Percentiles rank a stretch among this genome's conserved stretches.
Evolutionary conservation across 176 grass and related monocot genomes (phyloP).

Genomic region (Oryza rufipogon): DNA sequence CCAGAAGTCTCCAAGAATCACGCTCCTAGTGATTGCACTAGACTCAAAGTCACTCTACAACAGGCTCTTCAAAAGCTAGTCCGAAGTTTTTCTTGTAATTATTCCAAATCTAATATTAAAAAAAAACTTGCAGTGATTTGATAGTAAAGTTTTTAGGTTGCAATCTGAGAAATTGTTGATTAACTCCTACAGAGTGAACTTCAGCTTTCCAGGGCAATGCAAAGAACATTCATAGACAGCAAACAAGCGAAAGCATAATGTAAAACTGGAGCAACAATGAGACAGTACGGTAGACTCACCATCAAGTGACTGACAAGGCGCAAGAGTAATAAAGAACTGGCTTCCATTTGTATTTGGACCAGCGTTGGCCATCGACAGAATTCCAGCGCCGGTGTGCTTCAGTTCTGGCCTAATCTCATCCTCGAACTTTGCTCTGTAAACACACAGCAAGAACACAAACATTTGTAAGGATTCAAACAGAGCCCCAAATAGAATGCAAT

Average conservation of each 20-base stretch:
- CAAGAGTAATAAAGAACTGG: conserved; percentile 95
- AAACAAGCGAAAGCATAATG: background rate
- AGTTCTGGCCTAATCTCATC: conserved; percentile 86
- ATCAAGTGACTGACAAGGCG: conserved; percentile 94
- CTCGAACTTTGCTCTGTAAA: conserved; percentile 81
- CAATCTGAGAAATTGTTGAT: background rate
- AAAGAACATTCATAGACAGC: background rate
- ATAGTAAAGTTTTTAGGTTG: conserved; percentile 15
- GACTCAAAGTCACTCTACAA: background rate
- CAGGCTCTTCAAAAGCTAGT: background rate
- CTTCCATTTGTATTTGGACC: conserved; percentile 96
- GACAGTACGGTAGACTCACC: conserved; percentile 54
- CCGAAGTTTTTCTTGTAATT: background rate
- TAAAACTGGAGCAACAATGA: background rate
- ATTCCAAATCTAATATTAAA: background rate
- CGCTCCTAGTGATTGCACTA: background rate
- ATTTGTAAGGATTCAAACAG: background rate
- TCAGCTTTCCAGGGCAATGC: background rate
- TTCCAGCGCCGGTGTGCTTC: conserved; percentile 95
- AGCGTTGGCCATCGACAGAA: conserved; percentile 94
- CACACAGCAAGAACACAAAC: background rate
- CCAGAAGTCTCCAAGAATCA: background rate
- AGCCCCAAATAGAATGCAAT: background rate
- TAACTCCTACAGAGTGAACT: background rate
- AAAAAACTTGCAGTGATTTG: no score